These are phyloP conservation scores for Raphanus raphanistrum DNA, from an alignment of 345 rosid genomes.

Conservation along the genomic window DNA sequence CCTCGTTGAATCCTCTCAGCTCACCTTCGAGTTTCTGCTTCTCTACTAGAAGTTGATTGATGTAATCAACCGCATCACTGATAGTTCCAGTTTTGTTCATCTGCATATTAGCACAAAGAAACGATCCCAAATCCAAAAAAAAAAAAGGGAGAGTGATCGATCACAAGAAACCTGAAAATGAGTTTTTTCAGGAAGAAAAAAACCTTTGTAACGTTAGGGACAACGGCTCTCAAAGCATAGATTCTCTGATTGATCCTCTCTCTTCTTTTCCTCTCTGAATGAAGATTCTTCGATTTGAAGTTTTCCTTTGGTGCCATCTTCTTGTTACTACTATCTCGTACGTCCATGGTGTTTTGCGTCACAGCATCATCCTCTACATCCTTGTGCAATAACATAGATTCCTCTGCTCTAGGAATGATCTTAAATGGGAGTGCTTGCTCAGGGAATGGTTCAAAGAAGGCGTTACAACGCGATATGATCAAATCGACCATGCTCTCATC, in stretches of 20 bases:
- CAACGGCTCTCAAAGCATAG: constrained; percentile 57
- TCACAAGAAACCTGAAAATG: background rate
- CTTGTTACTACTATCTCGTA: background rate
- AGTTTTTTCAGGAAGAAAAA: constrained; percentile 4
- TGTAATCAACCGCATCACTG: constrained; percentile 75
- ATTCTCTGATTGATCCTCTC: constrained; percentile 56
- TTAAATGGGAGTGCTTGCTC: constrained; percentile 12
- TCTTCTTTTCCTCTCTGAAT: constrained; percentile 80
- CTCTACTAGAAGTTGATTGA: constrained; percentile 53
- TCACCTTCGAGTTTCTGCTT: constrained; percentile 58
- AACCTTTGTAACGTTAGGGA: constrained; percentile 89
- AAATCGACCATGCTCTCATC: constrained; percentile 59
- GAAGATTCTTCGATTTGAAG: constrained; percentile 68
- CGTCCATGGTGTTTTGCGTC: constrained; percentile 18
- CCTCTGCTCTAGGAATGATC: constrained; percentile 33
- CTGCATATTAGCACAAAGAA: constrained; percentile 38
- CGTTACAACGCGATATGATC: constrained; percentile 46
- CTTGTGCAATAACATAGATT: constrained; percentile 23
- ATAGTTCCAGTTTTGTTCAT: constrained; percentile 72
- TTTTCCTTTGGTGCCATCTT: constrained; percentile 35
- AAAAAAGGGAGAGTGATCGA: background rate
- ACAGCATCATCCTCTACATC: background rate
- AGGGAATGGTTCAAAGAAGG: constrained; percentile 31
- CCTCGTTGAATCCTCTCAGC: constrained; percentile 52
- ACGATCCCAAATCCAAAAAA: background rate